Evolutionary conservation across 2,329 filamentous ascomycete genomes (phyloP), one percentile per base, ranked within the genome.

Genomic region (Aphanocladium album): DNA sequence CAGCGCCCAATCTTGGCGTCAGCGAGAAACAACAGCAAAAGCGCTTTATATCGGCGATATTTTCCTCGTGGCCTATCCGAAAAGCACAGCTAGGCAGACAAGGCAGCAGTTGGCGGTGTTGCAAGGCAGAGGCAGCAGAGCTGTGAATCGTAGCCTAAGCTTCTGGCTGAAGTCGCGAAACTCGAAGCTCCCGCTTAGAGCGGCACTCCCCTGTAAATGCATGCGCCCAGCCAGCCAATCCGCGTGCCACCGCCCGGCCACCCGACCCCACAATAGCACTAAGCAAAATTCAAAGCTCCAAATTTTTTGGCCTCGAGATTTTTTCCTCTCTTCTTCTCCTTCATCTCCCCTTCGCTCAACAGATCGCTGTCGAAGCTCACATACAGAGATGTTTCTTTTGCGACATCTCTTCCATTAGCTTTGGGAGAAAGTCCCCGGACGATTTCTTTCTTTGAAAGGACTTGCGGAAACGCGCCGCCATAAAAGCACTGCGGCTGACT

Each of bases 341-440:
- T 71, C 74, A 78, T 79, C 85, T 85, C 87, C 88, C 89, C 87
- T 91, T 96, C 93, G 93, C 84, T 93, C 91, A 86, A 97, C 91
- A 91, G 91, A 96, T 97, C 93, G 93, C 93, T 89, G 87, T 96
- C 92, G 89, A 96, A 97, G 93, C 93, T 91, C 79, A 92, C 90
- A 89, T 80, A 96, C 91, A 89, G 91, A 89, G 82, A 84, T 72
- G 35, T 46, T 51, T 51, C 33, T 14, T 35, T 17, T 6, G 37
- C 37, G 58, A 63, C 63, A 62, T 56, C 59, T 63, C 52, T 65
- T 64, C 69, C 69, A 70, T 71, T 66, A 72, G 93, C 93, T 97
- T 97, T 95, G 92, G 93, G 93, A 96, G 93, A 98, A 98, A 98
- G 93, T 98, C 93, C 93, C 93, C 93, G 93, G 93, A 97, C 93